Conservation (phyloP, 2,329 filamentous ascomycete species). For the Teratosphaeriaceae sp. region DNA sequence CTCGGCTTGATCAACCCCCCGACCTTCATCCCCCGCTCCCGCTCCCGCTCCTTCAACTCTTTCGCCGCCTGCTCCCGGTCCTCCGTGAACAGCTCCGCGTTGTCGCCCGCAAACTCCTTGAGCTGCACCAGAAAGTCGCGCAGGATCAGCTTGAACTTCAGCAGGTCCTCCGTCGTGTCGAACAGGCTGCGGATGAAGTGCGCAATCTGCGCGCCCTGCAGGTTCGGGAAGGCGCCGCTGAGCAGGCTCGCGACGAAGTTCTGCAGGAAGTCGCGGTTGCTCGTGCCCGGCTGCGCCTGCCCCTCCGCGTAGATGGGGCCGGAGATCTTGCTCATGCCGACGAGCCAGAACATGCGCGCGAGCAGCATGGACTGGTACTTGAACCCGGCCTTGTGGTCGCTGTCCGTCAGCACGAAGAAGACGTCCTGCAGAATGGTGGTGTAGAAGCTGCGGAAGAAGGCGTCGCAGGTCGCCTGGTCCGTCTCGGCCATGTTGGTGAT, state of each 20-base stretch:
- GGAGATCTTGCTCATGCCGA: constrained; percentile 83
- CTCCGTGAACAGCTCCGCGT: constrained; percentile 85
- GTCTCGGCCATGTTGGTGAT: constrained; percentile 90
- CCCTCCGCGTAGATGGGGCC: constrained; percentile 84
- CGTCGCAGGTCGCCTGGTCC: constrained; percentile 75
- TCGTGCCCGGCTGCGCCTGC: constrained; percentile 74
- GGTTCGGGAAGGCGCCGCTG: constrained; percentile 85
- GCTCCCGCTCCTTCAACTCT: constrained; percentile 79
- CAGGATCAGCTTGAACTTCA: constrained; percentile 91
- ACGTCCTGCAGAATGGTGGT: constrained; percentile 93
- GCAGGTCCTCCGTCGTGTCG: constrained; percentile 77
- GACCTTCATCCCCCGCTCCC: constrained; percentile 88
- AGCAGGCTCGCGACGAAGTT: constrained; percentile 81
- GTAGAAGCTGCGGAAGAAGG: constrained; percentile 98
- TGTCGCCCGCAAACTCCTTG: constrained; percentile 95
- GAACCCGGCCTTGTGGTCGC: constrained; percentile 97
- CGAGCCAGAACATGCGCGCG: constrained; percentile 92
- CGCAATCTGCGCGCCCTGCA: constrained; percentile 75
- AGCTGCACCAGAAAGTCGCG: constrained; percentile 96
- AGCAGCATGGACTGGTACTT: constrained; percentile 94
- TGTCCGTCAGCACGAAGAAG: constrained; percentile 96
- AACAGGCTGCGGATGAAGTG: constrained; percentile 88
- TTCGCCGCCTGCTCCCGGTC: constrained; percentile 90
- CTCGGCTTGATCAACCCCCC: constrained; percentile 93
- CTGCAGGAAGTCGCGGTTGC: constrained; percentile 84